Conservation (phyloP, 2,329 filamentous ascomycete species). For the Aspergillus costaricaensis region DNA sequence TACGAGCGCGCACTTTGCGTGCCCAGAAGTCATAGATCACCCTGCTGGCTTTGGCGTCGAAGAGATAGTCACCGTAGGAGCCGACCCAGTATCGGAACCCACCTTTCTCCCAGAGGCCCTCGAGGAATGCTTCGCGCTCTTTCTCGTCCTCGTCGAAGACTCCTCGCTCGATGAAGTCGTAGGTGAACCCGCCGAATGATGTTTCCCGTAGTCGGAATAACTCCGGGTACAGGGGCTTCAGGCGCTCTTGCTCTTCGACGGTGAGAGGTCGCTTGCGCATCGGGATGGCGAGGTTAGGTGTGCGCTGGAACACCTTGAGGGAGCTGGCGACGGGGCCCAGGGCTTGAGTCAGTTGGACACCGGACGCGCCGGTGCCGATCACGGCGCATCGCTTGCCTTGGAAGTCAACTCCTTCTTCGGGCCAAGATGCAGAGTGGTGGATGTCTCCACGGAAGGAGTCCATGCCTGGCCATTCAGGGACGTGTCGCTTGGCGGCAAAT, state of each 20-base stretch:
- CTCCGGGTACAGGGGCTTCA: slow-evolving; percentile 50
- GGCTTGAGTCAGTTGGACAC: slow-evolving; percentile 61
- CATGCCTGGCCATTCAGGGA: slow-evolving; percentile 43
- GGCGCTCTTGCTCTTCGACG: slow-evolving; percentile 53
- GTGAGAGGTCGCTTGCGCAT: slow-evolving; percentile 58
- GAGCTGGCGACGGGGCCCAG: slow-evolving; percentile 56
- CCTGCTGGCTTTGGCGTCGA: slow-evolving; percentile 52
- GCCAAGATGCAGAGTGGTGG: slow-evolving; percentile 60
- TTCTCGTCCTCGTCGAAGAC: slow-evolving; percentile 58
- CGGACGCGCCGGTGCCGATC: slow-evolving; percentile 60
- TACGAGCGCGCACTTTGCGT: slow-evolving; percentile 52
- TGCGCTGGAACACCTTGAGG: slow-evolving; percentile 65
- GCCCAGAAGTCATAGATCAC: slow-evolving; percentile 59
- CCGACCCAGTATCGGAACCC: slow-evolving; percentile 60
- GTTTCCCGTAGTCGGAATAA: slow-evolving; percentile 57
- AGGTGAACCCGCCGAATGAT: slow-evolving; percentile 62
- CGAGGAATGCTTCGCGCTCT: slow-evolving; percentile 54
- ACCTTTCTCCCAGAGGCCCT: slow-evolving; percentile 53
- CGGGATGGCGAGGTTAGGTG: slow-evolving; percentile 65
- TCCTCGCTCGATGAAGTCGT: slow-evolving; percentile 56
- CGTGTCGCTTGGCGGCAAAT: slow-evolving; percentile 48
- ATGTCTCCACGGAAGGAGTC: slow-evolving; percentile 53
- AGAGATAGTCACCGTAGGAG: slow-evolving; percentile 57
- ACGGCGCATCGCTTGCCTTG: slow-evolving; percentile 52
- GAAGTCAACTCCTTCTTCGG: slow-evolving; percentile 50